These are phyloP conservation scores for Paraconiothyrium brasiliense DNA, from an alignment of 2,329 filamentous ascomycete genomes.

Conservation along the genomic window DNA sequence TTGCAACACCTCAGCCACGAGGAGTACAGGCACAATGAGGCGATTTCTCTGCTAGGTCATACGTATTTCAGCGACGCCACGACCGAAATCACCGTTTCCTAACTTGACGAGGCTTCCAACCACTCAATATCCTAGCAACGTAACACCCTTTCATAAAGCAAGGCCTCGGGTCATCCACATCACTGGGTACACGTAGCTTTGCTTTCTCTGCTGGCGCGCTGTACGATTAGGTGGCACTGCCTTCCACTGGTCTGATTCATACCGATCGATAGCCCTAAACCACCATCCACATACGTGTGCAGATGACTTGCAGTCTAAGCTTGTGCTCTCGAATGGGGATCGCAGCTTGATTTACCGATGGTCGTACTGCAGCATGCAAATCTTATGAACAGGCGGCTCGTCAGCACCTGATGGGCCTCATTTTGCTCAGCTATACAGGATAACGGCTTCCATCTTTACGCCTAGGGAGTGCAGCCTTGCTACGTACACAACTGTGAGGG, in stretches of 20 bases:
- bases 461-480: background rate
- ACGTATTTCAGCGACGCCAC: background rate
- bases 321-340: background rate
- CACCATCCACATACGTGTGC: background rate
- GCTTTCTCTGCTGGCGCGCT: background rate
- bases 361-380: background rate
- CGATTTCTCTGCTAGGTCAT: background rate
- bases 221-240: background rate
- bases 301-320: background rate
- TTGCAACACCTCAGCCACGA: background rate
- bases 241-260: background rate
- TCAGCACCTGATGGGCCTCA: constrained; percentile 4
- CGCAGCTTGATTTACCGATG: background rate
- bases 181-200: background rate
- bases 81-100: background rate
- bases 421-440: background rate
- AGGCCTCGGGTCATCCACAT: background rate
- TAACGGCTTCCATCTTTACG: background rate
- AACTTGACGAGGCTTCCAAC: background rate
- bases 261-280: background rate
- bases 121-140: background rate
- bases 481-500: background rate
- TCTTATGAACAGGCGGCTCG: background rate
- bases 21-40: background rate
- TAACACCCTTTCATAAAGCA: background rate